Evolutionary conservation across 225 moss, liverwort and hornwort species (phyloP).

Genomic region (Ulota crispa): DNA sequence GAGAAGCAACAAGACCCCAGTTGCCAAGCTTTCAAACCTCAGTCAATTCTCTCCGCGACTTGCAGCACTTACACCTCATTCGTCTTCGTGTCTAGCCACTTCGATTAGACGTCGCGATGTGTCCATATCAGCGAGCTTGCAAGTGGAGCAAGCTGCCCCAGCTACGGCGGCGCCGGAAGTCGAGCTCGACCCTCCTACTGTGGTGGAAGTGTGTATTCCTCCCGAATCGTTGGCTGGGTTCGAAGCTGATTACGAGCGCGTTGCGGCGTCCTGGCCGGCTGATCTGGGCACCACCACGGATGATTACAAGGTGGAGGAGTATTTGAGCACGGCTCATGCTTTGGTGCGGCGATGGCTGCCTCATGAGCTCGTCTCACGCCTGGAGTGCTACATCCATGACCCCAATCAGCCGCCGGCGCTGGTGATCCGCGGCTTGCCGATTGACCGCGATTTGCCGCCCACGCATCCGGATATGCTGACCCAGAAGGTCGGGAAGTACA

Average conservation of each 20-base stretch:
- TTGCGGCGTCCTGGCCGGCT: slow-evolving; percentile 26
- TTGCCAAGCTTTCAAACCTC: neutral
- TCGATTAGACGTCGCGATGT: neutral
- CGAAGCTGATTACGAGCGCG: slow-evolving; percentile 28
- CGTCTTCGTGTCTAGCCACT: neutral
- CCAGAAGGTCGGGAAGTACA: slow-evolving; percentile 30
- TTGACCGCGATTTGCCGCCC: slow-evolving; percentile 39
- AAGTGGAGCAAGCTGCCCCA: slow-evolving; percentile 7
- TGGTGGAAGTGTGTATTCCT: slow-evolving; percentile 27
- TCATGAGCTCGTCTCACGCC: neutral
- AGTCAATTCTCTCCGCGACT: neutral
- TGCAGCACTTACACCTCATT: neutral
- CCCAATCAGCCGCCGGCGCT: slow-evolving; percentile 28
- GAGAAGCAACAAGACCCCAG: neutral
- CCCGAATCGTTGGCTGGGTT: slow-evolving; percentile 19
- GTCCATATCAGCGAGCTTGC: slow-evolving; percentile 7
- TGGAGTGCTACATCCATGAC: slow-evolving; percentile 30
- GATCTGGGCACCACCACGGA: slow-evolving; percentile 34
- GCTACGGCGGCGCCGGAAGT: neutral
- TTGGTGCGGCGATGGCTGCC: slow-evolving; percentile 43
- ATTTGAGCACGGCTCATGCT: slow-evolving; percentile 38
- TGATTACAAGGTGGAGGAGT: slow-evolving; percentile 33
- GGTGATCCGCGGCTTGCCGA: slow-evolving; percentile 35
- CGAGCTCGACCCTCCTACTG: neutral
- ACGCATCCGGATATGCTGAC: neutral